Percentiles rank a stretch among this genome's conserved stretches.
Evolutionary conservation across 1,284 basidiomycete species (phyloP).

Genomic region (Ceratobasidium sp.): DNA sequence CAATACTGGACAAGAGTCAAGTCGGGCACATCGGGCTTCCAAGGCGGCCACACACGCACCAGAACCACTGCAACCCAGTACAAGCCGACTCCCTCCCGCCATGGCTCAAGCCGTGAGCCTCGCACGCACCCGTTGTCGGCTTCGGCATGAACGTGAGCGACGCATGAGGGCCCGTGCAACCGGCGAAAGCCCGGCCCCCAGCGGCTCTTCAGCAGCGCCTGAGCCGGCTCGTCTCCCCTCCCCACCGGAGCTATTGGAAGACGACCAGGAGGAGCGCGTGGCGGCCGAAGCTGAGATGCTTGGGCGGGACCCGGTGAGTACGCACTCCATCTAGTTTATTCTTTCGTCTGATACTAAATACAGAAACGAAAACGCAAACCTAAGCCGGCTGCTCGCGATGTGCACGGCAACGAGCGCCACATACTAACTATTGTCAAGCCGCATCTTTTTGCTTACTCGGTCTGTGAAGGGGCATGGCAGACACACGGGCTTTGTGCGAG

Average conservation of each 20-base stretch:
- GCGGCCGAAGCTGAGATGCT: neutral
- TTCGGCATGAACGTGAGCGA: neutral
- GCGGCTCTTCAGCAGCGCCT: neutral
- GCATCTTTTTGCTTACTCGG: neutral
- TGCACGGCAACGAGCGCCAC: neutral
- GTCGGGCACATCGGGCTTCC: neutral
- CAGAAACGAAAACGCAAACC: conserved; percentile 5
- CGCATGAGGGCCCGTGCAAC: neutral
- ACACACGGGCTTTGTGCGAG: neutral
- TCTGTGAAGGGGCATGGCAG: conserved; percentile 12
- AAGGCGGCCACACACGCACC: neutral
- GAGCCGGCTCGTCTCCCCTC: neutral
- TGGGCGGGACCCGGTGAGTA: neutral
- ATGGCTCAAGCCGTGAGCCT: neutral
- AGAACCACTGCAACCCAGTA: neutral
- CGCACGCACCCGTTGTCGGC: neutral
- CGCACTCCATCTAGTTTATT: neutral
- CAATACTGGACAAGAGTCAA: neutral
- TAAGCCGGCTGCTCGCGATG: conserved; percentile 11
- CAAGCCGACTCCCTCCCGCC: neutral
- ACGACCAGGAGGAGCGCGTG: neutral
- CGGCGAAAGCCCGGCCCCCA: neutral
- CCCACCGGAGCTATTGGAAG: conserved; percentile 1
- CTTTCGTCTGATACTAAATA: neutral
- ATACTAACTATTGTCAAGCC: neutral